Conservation (phyloP, 768 basidiomycete species). For the Clavulina sp. region DNA sequence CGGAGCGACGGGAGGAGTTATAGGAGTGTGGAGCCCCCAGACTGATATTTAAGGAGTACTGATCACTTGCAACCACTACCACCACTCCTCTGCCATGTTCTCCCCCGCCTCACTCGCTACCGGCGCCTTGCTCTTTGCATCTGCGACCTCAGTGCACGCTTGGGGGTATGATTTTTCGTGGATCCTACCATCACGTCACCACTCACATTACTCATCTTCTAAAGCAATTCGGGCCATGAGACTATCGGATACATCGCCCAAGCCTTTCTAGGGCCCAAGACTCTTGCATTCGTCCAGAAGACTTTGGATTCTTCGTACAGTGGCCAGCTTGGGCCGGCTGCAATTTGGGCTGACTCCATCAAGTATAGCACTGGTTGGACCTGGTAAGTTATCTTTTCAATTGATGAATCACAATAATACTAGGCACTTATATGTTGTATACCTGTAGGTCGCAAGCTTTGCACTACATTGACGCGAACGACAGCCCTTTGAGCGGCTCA, state of each 20-base stretch:
- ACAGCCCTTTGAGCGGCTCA: constrained; percentile 2
- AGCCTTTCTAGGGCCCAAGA: not conserved
- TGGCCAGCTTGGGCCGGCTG: not conserved
- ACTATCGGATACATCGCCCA: not conserved
- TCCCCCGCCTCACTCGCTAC: too few species aligned
- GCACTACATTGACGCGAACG: constrained; percentile 5
- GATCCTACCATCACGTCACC: too few species aligned
- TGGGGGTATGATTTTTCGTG: too few species aligned
- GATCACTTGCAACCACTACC: too few species aligned
- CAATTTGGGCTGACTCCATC: not conserved
- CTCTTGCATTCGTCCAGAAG: not conserved
- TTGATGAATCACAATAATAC: not conserved
- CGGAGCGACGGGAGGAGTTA: too few species aligned
- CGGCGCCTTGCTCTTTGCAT: too few species aligned
- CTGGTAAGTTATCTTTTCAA: not conserved
- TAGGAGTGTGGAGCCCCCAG: too few species aligned
- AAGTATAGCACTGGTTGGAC: not conserved
- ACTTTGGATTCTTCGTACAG: not conserved
- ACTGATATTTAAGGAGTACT: too few species aligned
- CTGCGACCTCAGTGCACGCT: too few species aligned
- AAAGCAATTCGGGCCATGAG: not conserved
- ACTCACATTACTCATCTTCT: too few species aligned
- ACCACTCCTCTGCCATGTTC: too few species aligned
- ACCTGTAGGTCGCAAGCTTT: not conserved
- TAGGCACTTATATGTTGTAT: not conserved